phyloP scores from a whole-genome alignment of 805 yeast species.

The Candida broadrunensis region DNA sequence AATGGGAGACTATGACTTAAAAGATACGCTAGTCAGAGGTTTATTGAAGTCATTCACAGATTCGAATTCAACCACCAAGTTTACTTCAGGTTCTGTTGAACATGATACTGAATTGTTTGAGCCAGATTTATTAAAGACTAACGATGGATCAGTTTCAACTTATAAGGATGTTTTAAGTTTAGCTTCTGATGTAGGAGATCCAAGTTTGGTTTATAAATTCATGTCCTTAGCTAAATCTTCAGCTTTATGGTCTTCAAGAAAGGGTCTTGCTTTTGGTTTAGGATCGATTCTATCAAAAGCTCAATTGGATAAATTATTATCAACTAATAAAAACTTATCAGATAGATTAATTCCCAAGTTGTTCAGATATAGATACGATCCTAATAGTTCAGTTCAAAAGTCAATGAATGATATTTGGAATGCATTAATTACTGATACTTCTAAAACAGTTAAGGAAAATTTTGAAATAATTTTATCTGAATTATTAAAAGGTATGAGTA shows the following conservation, averaged over 20 bases:
- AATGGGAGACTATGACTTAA: constrained; percentile 61
- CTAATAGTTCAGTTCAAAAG: constrained; percentile 65
- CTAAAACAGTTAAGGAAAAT: constrained; percentile 50
- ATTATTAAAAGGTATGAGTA: constrained; percentile 64
- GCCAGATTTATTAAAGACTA: constrained; percentile 73
- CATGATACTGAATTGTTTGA: constrained; percentile 84
- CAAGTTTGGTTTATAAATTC: constrained; percentile 87
- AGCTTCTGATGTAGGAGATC: constrained; percentile 95
- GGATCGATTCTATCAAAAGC: constrained; percentile 82
- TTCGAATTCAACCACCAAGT: constrained; percentile 43
- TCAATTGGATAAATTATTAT: constrained; percentile 60
- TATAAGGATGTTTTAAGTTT: constrained; percentile 84
- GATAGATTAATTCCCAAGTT: constrained; percentile 72
- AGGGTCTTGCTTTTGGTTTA: constrained; percentile 91
- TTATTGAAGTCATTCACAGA: constrained; percentile 78
- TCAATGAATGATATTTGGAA: constrained; percentile 92
- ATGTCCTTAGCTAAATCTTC: constrained; percentile 90
- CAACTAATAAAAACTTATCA: constrained; percentile 53
- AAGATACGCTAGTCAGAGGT: constrained; percentile 70
- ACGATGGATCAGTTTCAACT: constrained; percentile 84
- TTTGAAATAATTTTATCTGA: constrained; percentile 63
- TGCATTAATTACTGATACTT: constrained; percentile 58
- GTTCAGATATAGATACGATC: constrained; percentile 83
- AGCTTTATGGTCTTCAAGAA: constrained; percentile 86
- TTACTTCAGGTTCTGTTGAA: constrained; percentile 65